A percentile compares a stretch with the other conserved stretches of the same genome.
Conservation (phyloP, 2,329 filamentous ascomycete species). For the Xylaria hypoxylon region DNA sequence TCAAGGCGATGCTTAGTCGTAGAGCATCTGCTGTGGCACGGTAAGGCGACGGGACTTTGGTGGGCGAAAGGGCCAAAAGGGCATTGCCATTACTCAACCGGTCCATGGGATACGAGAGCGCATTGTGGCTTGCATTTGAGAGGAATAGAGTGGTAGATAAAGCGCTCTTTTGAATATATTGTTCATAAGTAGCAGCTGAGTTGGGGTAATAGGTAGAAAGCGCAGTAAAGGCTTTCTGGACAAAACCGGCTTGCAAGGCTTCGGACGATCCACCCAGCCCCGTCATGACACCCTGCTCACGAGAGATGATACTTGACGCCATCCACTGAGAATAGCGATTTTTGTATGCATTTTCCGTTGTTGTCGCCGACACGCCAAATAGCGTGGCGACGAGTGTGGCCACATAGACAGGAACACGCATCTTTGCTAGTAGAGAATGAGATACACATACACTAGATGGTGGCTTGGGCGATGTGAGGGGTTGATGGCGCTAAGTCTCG, state of each 20-base stretch:
- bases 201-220: slow-evolving; percentile 44
- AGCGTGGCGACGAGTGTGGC: slow-evolving; percentile 37
- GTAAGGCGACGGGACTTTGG: slow-evolving; percentile 25
- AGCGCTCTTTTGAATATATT: slow-evolving; percentile 47
- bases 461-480: slow-evolving; percentile 1
- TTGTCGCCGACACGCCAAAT: slow-evolving; percentile 24
- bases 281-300: slow-evolving; percentile 51
- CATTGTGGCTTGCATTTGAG: slow-evolving; percentile 46
- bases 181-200: slow-evolving; percentile 23
- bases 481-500: background rate
- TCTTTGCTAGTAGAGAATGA: slow-evolving; percentile 28
- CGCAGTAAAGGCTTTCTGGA: slow-evolving; percentile 49
- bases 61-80: slow-evolving; percentile 40
- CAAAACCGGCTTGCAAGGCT: slow-evolving; percentile 50
- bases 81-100: slow-evolving; percentile 51
- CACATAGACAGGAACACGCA: slow-evolving; percentile 37
- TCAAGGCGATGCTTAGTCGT: slow-evolving; percentile 48
- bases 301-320: slow-evolving; percentile 51
- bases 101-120: slow-evolving; percentile 49
- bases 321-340: slow-evolving; percentile 45
- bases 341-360: slow-evolving; percentile 11
- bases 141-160: slow-evolving; percentile 46
- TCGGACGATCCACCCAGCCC: slow-evolving; percentile 47
- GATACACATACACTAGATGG: too few species aligned
- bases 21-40: slow-evolving; percentile 42